Evolutionary conservation across 805 yeast species (phyloP).

Genomic region (Candida parachauliodes): DNA sequence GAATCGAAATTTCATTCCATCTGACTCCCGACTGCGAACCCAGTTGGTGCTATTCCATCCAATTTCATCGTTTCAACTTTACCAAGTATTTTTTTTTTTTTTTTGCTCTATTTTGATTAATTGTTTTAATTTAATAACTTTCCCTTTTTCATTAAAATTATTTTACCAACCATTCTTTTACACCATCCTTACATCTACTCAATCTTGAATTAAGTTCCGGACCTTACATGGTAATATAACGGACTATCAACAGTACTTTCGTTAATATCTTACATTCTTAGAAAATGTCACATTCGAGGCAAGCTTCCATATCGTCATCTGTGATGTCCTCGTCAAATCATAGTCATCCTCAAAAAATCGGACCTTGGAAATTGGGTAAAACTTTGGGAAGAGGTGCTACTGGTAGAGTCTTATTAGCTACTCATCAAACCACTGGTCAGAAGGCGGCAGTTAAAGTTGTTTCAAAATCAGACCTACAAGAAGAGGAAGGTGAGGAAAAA

Average conservation of each 20-base stretch:
- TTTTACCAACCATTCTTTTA: too few species aligned
- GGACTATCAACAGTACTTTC: too few species aligned
- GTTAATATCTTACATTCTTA: neutral
- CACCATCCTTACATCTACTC: too few species aligned
- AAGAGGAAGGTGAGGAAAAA: slow-evolving; percentile 23
- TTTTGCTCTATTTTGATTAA: neutral
- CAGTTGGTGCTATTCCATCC: too few species aligned
- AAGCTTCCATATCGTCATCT: slow-evolving; percentile 57
- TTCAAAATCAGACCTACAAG: slow-evolving; percentile 55
- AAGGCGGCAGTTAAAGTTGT: slow-evolving; percentile 83
- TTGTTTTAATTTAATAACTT: slow-evolving; percentile 1
- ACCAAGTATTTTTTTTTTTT: neutral
- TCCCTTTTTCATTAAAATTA: too few species aligned
- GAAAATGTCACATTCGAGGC: slow-evolving; percentile 48
- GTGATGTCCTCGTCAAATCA: slow-evolving; percentile 44
- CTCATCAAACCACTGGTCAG: slow-evolving; percentile 65
- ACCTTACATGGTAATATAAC: too few species aligned
- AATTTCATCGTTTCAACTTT: neutral
- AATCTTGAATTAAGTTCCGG: too few species aligned
- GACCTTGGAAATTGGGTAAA: slow-evolving; percentile 81
- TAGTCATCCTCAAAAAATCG: slow-evolving; percentile 52
- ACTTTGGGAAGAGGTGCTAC: slow-evolving; percentile 82
- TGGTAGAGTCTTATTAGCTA: slow-evolving; percentile 74
- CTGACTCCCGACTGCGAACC: too few species aligned
- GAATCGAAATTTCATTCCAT: too few species aligned